Evolutionary conservation across 257 asterid species (phyloP).

Genomic region (Ilex aquifolium): DNA sequence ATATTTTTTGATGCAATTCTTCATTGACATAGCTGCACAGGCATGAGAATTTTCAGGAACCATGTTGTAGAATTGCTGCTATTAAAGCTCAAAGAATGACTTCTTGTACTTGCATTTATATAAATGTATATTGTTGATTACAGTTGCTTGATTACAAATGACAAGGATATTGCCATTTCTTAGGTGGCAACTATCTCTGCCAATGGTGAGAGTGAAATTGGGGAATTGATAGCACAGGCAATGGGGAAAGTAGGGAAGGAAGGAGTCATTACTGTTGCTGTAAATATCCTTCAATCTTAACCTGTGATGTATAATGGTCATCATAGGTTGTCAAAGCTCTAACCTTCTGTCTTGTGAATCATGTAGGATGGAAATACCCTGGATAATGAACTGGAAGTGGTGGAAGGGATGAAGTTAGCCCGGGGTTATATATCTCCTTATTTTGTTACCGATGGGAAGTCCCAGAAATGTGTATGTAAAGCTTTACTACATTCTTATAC

Average conservation of each 20-base stretch:
- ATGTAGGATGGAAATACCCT: conserved; percentile 78
- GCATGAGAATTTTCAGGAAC: too few relatives aligned
- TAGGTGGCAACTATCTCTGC: conserved; percentile 91
- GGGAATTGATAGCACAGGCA: conserved; percentile 79
- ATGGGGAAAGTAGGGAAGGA: conserved; percentile 98
- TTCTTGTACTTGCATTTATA: too few relatives aligned
- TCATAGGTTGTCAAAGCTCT: background rate
- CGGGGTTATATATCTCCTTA: conserved; percentile 93
- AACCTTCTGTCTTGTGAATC: background rate
- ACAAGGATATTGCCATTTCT: background rate
- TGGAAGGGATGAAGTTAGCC: conserved; percentile 91
- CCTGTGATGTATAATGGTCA: background rate
- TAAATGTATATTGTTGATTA: too few relatives aligned
- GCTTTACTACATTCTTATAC: background rate
- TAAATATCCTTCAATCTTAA: conserved; percentile 31
- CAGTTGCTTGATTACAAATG: too few relatives aligned
- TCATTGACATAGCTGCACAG: too few relatives aligned
- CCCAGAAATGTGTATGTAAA: conserved; percentile 72
- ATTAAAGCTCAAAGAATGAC: too few relatives aligned
- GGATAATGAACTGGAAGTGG: conserved; percentile 87
- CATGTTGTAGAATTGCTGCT: too few relatives aligned
- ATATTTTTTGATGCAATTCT: too few relatives aligned
- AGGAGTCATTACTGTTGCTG: conserved; percentile 80
- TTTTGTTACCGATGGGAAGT: conserved; percentile 63
- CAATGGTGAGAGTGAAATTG: conserved; percentile 81